Evolutionary conservation across 169 alveolate genomes (phyloP).

Genomic region (Eimeria nieschulzi): DNA sequence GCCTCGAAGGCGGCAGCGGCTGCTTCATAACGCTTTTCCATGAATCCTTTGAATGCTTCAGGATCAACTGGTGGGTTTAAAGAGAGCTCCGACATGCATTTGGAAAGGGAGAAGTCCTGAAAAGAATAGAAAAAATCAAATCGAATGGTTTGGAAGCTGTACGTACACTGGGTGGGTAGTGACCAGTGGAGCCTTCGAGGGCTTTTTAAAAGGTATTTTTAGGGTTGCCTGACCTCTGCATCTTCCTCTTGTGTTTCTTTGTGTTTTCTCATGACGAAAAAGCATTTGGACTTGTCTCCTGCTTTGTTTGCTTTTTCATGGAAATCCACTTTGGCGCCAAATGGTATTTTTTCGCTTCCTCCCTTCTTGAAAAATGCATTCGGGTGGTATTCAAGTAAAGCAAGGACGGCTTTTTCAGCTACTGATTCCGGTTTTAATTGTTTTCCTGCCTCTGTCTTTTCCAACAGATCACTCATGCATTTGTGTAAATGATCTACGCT

Average conservation of each 20-base stretch:
- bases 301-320: constrained; percentile 26
- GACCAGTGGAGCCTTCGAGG: background rate
- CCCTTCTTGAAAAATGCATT: constrained; percentile 42
- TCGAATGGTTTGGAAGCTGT: background rate
- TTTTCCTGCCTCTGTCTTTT: constrained; percentile 52
- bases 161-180: background rate
- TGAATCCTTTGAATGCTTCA: background rate
- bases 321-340: constrained; percentile 32
- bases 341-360: constrained; percentile 1
- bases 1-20: constrained; percentile 63
- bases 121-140: background rate
- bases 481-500: constrained; percentile 52
- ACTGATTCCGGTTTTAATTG: constrained; percentile 17
- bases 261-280: constrained; percentile 48
- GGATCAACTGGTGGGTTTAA: constrained; percentile 30
- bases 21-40: constrained; percentile 27
- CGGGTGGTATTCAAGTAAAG: constrained; percentile 53
- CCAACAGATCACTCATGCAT: constrained; percentile 41
- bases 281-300: constrained; percentile 36
- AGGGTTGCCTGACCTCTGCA: constrained; percentile 20
- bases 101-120: constrained; percentile 56
- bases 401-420: constrained; percentile 55
- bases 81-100: constrained; percentile 61
- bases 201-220: background rate
- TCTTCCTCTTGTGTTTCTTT: constrained; percentile 32